Percentiles rank a stretch among this genome's conserved stretches.
Evolutionary conservation across 352 stramenopile genomes (phyloP).

Genomic region (Phytophthora sansomeana): DNA sequence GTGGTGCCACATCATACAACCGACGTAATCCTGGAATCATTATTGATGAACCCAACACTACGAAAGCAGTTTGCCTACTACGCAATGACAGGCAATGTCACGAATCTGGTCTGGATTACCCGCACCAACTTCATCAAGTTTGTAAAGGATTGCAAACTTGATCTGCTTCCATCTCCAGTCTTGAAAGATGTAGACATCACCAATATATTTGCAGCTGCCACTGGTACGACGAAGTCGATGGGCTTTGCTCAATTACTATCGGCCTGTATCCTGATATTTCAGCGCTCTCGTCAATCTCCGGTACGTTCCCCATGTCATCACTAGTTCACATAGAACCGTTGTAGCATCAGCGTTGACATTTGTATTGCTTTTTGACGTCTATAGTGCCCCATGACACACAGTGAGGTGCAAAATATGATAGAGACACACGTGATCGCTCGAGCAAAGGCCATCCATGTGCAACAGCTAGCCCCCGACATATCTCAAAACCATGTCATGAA

Average conservation of each 20-base stretch:
- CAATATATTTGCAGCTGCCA: conserved; percentile 54
- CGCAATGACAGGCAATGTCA: conserved; percentile 66
- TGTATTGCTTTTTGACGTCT: background rate
- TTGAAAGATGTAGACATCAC: conserved; percentile 66
- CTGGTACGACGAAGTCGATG: conserved; percentile 51
- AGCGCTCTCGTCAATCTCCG: conserved; percentile 36
- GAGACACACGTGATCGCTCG: conserved; percentile 58
- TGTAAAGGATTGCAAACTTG: conserved; percentile 63
- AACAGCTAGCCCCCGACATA: conserved; percentile 73
- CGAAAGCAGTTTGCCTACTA: conserved; percentile 76
- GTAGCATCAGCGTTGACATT: background rate
- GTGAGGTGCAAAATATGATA: conserved; percentile 54
- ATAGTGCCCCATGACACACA: conserved; percentile 20
- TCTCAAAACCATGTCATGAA: conserved; percentile 77
- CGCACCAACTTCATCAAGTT: conserved; percentile 72
- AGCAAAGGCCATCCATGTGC: conserved; percentile 62
- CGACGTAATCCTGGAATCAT: conserved; percentile 27
- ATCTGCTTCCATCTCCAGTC: conserved; percentile 36
- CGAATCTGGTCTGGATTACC: conserved; percentile 70
- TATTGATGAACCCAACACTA: conserved; percentile 64
- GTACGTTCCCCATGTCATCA: conserved; percentile 17
- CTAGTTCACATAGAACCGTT: background rate
- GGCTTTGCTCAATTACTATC: conserved; percentile 60
- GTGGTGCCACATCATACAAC: conserved; percentile 7
- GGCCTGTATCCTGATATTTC: conserved; percentile 56